Percentiles rank a stretch among this genome's conserved stretches.
phyloP scores from a whole-genome alignment of 495 filamentous ascomycete genomes.

The Beverwykella pulmonaria region DNA sequence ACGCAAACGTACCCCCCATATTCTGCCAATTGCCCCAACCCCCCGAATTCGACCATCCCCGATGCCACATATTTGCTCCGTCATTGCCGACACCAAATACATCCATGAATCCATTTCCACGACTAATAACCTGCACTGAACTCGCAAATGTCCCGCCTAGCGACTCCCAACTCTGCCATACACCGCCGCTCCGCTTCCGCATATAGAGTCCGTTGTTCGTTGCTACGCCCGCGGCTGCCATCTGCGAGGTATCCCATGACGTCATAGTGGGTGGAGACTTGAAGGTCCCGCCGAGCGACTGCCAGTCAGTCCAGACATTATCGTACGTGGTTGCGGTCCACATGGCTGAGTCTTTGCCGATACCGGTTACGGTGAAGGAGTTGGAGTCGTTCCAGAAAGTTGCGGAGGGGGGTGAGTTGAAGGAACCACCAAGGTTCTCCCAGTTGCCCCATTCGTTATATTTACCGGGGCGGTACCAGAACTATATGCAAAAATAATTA shows the following conservation, averaged over 20 bases:
- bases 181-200: not conserved
- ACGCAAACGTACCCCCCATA: conserved; percentile 2
- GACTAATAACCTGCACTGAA: not conserved
- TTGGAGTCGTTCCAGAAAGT: conserved; percentile 2
- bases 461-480: not conserved
- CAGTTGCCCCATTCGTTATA: conserved; percentile 1
- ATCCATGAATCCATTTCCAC: not conserved
- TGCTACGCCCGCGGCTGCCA: conserved; percentile 1
- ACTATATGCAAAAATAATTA: not conserved
- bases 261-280: conserved; percentile 1
- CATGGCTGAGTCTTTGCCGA: not conserved
- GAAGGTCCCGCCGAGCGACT: conserved; percentile 7
- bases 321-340: not conserved
- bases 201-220: not conserved
- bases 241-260: not conserved
- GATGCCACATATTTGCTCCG: not conserved
- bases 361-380: not conserved
- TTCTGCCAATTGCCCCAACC: conserved; percentile 13
- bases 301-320: not conserved
- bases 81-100: conserved; percentile 4
- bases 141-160: conserved; percentile 9
- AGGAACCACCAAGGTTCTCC: not conserved
- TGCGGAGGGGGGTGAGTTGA: not conserved
- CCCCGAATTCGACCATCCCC: not conserved
- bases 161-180: conserved; percentile 7